phyloP scores from a whole-genome alignment of 768 basidiomycete genomes.

The Russula virescens region DNA sequence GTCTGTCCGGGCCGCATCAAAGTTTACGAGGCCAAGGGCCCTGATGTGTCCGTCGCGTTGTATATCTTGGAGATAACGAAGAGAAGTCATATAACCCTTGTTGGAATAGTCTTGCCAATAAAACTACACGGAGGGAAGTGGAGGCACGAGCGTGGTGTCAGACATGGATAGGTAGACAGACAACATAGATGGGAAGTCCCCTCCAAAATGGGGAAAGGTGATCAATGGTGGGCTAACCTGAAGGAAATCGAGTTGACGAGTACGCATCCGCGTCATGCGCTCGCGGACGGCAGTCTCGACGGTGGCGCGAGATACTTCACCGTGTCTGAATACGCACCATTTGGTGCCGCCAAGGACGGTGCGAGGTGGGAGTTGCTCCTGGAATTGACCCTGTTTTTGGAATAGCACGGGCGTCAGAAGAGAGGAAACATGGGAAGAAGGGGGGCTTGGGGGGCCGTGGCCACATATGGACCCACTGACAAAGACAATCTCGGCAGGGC shows the following conservation, averaged over 20 bases:
- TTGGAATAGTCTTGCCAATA: conserved; percentile 72
- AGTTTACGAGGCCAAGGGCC: conserved; percentile 74
- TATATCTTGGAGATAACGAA: conserved; percentile 53
- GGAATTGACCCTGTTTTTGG: conserved; percentile 66
- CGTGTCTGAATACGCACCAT: conserved; percentile 72
- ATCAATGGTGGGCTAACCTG: conserved; percentile 44
- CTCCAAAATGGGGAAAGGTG: conserved; percentile 5
- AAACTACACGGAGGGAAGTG: conserved; percentile 41
- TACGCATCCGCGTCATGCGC: conserved; percentile 63
- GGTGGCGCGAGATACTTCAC: conserved; percentile 43
- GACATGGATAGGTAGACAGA: too few species aligned
- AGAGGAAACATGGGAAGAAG: background rate
- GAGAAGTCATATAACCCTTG: conserved; percentile 42
- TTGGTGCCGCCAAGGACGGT: conserved; percentile 71
- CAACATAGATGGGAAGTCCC: background rate
- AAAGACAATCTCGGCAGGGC: conserved; percentile 74
- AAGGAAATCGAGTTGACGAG: conserved; percentile 56
- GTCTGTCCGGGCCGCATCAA: conserved; percentile 67
- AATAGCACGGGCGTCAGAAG: conserved; percentile 10
- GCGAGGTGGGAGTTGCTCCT: conserved; percentile 38
- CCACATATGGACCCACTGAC: conserved; percentile 33
- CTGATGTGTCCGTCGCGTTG: conserved; percentile 53
- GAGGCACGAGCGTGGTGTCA: background rate
- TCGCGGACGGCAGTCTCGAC: conserved; percentile 64
- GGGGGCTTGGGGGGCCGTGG: background rate